Evolutionary conservation across 176 grass and related monocot genomes (phyloP).

Genomic region (Thalia dealbata): DNA sequence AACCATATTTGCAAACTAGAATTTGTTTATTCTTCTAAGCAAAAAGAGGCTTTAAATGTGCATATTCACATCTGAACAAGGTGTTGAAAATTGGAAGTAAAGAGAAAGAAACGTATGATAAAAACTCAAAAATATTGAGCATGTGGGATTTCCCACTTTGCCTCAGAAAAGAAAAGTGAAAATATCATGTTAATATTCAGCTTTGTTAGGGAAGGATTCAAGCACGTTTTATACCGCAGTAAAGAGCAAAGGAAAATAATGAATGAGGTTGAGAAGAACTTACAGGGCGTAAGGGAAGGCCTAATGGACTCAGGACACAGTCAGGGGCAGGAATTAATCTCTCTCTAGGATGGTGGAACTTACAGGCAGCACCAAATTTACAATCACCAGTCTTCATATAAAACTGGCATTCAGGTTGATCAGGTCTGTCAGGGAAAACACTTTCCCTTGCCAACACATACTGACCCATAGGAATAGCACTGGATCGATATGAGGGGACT

Average conservation of each 20-base stretch:
- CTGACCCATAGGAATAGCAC: slow-evolving; percentile 43
- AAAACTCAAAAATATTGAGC: not conserved
- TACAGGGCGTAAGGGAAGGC: slow-evolving; percentile 89
- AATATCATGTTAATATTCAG: not conserved
- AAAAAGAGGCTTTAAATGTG: too few species aligned
- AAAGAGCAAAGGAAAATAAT: slow-evolving; percentile 6
- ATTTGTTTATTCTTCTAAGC: too few species aligned
- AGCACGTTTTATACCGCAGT: slow-evolving; percentile 1
- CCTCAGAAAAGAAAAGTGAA: not conserved
- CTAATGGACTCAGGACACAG: slow-evolving; percentile 79
- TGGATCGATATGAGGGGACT: slow-evolving; percentile 41
- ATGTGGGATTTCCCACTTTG: not conserved
- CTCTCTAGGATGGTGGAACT: slow-evolving; percentile 92
- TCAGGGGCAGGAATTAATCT: slow-evolving; percentile 61
- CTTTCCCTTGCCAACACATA: slow-evolving; percentile 64
- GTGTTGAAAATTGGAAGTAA: not conserved
- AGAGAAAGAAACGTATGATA: not conserved
- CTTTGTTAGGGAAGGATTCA: not conserved
- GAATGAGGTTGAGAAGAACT: slow-evolving; percentile 19
- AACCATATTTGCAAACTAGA: too few species aligned
- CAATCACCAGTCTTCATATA: slow-evolving; percentile 99
- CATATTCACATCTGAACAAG: too few species aligned
- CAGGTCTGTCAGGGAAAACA: slow-evolving; percentile 92
- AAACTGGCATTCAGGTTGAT: slow-evolving; percentile 95
- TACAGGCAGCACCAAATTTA: slow-evolving; percentile 92